These are phyloP conservation scores for Chaetothyriales sp. DNA, from an alignment of 2,329 filamentous ascomycete genomes.

Conservation along the genomic window DNA sequence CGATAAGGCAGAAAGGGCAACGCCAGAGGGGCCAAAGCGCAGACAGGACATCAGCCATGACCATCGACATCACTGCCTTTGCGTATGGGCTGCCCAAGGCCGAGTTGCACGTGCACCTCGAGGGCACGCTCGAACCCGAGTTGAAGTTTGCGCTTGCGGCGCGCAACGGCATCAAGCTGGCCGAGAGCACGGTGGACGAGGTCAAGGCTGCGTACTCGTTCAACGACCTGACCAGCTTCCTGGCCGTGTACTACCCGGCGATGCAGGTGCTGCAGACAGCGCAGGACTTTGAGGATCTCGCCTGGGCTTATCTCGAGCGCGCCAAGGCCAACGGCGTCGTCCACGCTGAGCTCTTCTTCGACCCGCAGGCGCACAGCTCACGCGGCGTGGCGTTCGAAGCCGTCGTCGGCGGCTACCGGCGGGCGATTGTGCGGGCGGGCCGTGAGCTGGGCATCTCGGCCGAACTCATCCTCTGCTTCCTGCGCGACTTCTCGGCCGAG, in stretches of 20 bases:
- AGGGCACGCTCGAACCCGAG: slow-evolving; percentile 53
- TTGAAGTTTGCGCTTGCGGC: slow-evolving; percentile 55
- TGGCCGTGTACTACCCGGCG: slow-evolving; percentile 63
- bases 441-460: slow-evolving; percentile 48
- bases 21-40: too few species aligned
- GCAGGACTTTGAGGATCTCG: slow-evolving; percentile 57
- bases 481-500: slow-evolving; percentile 31
- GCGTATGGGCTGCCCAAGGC: slow-evolving; percentile 44
- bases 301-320: slow-evolving; percentile 54
- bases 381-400: slow-evolving; percentile 49
- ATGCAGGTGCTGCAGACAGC: slow-evolving; percentile 52
- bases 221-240: slow-evolving; percentile 59
- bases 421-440: slow-evolving; percentile 45
- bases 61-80: too few species aligned
- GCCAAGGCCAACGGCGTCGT: slow-evolving; percentile 50
- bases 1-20: too few species aligned
- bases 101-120: slow-evolving; percentile 69
- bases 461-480: slow-evolving; percentile 55
- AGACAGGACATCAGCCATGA: too few species aligned
- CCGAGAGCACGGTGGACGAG: slow-evolving; percentile 31
- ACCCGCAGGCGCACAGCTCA: slow-evolving; percentile 57
- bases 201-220: slow-evolving; percentile 56
- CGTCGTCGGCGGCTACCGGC: slow-evolving; percentile 47
- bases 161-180: slow-evolving; percentile 50
- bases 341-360: slow-evolving; percentile 68